Conservation (phyloP, 257 asterid species). For the Rubia yunnanensis region DNA sequence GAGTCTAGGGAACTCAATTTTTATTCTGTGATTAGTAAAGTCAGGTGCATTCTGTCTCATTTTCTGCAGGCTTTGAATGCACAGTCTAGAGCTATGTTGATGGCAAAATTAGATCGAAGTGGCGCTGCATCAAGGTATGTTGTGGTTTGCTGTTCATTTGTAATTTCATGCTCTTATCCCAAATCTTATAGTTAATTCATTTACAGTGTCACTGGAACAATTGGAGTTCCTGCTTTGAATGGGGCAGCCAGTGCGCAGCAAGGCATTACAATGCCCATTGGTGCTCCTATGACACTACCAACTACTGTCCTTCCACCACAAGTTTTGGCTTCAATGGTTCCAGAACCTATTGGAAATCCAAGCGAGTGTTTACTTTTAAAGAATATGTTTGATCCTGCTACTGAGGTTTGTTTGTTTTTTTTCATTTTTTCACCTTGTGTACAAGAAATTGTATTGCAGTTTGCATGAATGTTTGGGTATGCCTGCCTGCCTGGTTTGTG, state of each 20-base stretch:
- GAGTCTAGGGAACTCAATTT: neutral
- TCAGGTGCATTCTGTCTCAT: neutral
- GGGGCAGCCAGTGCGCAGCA: slow-evolving; percentile 60
- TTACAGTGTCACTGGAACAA: slow-evolving; percentile 56
- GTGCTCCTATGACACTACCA: slow-evolving; percentile 43
- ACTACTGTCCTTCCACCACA: slow-evolving; percentile 46
- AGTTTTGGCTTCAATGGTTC: slow-evolving; percentile 42
- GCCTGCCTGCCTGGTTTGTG: neutral
- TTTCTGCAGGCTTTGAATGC: slow-evolving; percentile 75
- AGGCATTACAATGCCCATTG: slow-evolving; percentile 54
- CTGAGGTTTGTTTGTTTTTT: slow-evolving; percentile 53
- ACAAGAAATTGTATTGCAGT: neutral
- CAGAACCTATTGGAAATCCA: slow-evolving; percentile 90
- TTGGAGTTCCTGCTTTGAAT: slow-evolving; percentile 59
- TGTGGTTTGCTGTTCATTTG: neutral
- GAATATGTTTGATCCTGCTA: slow-evolving; percentile 93
- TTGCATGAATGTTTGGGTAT: neutral
- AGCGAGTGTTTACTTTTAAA: slow-evolving; percentile 90
- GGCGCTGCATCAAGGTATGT: slow-evolving; percentile 74
- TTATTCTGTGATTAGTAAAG: neutral
- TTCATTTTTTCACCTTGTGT: neutral
- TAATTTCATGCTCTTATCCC: neutral
- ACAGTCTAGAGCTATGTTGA: slow-evolving; percentile 92
- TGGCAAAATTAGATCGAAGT: slow-evolving; percentile 94
- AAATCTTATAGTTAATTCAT: slow-evolving; percentile 12